Evolutionary conservation across 345 rosid species (phyloP).

Genomic region (Citrus australasica): DNA sequence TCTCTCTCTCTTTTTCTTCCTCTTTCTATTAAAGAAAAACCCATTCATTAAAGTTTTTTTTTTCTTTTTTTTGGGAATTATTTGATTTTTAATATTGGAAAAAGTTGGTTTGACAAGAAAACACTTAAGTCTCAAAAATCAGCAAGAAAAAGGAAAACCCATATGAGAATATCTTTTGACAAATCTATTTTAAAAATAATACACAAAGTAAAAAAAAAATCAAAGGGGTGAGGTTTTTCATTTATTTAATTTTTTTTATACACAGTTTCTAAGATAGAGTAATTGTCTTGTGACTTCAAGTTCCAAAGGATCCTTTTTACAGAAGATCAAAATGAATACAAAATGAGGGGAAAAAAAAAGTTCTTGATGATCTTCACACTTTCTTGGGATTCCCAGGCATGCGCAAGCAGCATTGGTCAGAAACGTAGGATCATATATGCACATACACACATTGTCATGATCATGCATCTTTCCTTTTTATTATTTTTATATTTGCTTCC

Average conservation of each 20-base stretch:
- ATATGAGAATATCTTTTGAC: background rate
- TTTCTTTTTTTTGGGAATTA: background rate
- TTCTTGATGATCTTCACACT: slow-evolving; percentile 24
- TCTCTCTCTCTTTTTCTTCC: background rate
- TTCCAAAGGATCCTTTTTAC: slow-evolving; percentile 25
- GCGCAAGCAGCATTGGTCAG: slow-evolving; percentile 38
- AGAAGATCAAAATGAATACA: background rate
- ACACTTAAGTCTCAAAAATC: slow-evolving; percentile 1
- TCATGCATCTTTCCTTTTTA: slow-evolving; percentile 14
- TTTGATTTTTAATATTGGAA: slow-evolving; percentile 3
- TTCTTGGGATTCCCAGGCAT: slow-evolving; percentile 63
- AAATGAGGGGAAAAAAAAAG: background rate
- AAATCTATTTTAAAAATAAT: background rate
- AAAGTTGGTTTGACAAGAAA: slow-evolving; percentile 1
- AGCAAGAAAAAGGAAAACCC: background rate
- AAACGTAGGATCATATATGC: slow-evolving; percentile 11
- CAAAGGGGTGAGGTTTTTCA: background rate
- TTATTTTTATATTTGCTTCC: background rate
- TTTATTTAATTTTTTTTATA: background rate
- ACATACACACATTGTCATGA: slow-evolving; percentile 16
- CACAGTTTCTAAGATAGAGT: background rate
- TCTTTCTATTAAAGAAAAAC: background rate
- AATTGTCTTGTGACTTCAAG: slow-evolving; percentile 28
- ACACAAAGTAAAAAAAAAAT: background rate
- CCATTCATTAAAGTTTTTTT: background rate